Evolutionary conservation across 1,284 basidiomycete species (phyloP), one percentile per base, ranked within the genome.

Genomic region (Neonothopanus nambi): DNA sequence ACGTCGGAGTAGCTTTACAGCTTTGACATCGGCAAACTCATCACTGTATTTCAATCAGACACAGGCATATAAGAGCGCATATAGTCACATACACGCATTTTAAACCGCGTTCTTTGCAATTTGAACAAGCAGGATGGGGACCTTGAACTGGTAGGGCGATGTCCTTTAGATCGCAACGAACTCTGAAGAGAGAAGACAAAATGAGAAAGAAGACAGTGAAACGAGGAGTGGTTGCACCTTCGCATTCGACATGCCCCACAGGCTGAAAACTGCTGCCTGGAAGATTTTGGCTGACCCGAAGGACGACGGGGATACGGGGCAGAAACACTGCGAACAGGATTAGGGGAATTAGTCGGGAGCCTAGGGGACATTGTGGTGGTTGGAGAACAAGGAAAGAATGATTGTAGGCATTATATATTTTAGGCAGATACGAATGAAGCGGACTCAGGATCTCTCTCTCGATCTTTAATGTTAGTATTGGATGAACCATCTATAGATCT

Each of bases 1-100:
- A 39, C 91, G 83, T 49, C 92, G 76, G 15, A 94, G 79, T 35
- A 91, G 73, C 70, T 94, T 94, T 52, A 91, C 90, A 3, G 90
- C 87, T 65, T 93, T 94, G 48, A 93, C 82, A 59, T 92, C 88
- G 13, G 90, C 89, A 63, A 91, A 94, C 66, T 91, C 91, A 67
- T 95, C 92, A 24, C 51, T 51, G 26, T 42, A 17, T 8, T 33
- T 33, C 30, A 33, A 33, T 11, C 30, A 33, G 37, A 12, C 9
- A 15, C n/a, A 41, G 12, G 4, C 15, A 41, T 35, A 8, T n/a
- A 20, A 23, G 41, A n/a, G n/a, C 8, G 12, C 2, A 30, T 6
- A 5, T 7, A 7, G 18, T 2, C 35, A 69, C 68, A 54, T 63
- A 81, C 92, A 74, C 75, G 75, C 93, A 95, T 78, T 91, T 91